A percentile compares a stretch with the other conserved stretches of the same genome.
Conservation (phyloP, 1,139 yeast genomes). For the Yamadazyma pseudoaaseri region DNA sequence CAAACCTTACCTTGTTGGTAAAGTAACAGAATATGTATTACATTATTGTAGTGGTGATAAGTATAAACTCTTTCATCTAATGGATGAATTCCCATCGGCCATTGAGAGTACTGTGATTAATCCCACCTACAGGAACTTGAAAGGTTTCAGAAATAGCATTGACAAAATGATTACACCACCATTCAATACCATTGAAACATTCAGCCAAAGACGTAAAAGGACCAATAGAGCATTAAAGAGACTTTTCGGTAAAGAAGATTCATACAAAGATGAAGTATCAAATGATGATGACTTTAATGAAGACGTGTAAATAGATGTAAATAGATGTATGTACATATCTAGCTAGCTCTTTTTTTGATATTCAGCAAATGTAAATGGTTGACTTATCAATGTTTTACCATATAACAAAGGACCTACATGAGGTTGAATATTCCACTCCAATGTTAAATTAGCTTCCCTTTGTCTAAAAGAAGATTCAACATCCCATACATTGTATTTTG, state of each 20-base stretch:
- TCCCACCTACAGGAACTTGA: neutral
- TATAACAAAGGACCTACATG: conserved; percentile 75
- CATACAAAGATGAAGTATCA: neutral
- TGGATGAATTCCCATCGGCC: conserved; percentile 35
- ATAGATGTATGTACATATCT: conserved; percentile 2
- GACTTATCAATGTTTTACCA: conserved; percentile 51
- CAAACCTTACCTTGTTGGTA: conserved; percentile 1
- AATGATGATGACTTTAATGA: neutral
- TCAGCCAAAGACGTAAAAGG: conserved; percentile 20
- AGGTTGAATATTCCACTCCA: conserved; percentile 95
- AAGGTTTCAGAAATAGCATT: conserved; percentile 23
- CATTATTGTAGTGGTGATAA: conserved; percentile 18
- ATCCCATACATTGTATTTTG: conserved; percentile 91
- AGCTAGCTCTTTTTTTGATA: conserved; percentile 14
- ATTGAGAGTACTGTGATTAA: conserved; percentile 23
- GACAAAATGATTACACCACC: conserved; percentile 22
- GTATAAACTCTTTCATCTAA: conserved; percentile 21
- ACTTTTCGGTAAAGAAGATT: conserved; percentile 3
- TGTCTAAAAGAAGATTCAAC: conserved; percentile 64
- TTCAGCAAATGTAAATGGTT: conserved; percentile 29
- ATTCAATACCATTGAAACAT: conserved; percentile 14
- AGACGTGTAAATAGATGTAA: conserved; percentile 3
- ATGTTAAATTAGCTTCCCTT: conserved; percentile 65
- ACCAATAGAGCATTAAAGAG: conserved; percentile 16
- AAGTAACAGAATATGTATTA: conserved; percentile 13